Base-by-base conservation (phyloP, 148 eudicot genomes). In the Vaccinium corymbosum region DNA sequence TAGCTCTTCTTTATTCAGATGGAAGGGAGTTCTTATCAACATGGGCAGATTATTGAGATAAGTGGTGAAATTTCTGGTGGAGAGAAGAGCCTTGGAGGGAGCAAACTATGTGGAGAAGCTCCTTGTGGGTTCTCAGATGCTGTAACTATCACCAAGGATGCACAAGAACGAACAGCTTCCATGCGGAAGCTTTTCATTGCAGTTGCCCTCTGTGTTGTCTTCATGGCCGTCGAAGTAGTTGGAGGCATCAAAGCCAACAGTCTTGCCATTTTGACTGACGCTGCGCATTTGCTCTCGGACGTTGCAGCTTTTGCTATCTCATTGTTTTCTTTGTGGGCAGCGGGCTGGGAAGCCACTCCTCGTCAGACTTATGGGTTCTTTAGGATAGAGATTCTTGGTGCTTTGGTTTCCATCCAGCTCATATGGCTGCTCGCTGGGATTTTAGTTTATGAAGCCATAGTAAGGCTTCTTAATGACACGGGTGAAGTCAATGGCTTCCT, bases 271-370 rank as follows among this genome's bases (percentile, higher is more conserved):
- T 72, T 94, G 76, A 94, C 98, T 1, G 98, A 96, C 71, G 97
- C 98, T 4, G 98, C 98, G 25, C 98, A 96, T 89, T 81, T 94
- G 87, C 88, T 96, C 1, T 94, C 97, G 1, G 98, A 96, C 81
- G 98, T 96, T 72, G 98, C 98, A 35, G 95, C 98, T 81, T 96
- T 96, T 88, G 98, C 98, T 46, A 93, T 96, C 50, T 96, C 98
- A 2, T 83, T 96, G 80, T 93, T 96, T 83, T 93, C 98, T 2
- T 80, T 96, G 80, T 94, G 98, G 98, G 98, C 95, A 19, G 84
- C 98, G 0, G 98, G 98, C 48, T 96, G 98, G 98, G 98, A 94
- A 89, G 94, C 98, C 29, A 96, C 90, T 50, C 98, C 98, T 11
- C 94, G 92, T 6, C 98, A 93, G 81, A 92, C 98, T 15, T 96